phyloP scores from a whole-genome alignment of 1,284 basidiomycete species.

The Trametes versicolor region DNA sequence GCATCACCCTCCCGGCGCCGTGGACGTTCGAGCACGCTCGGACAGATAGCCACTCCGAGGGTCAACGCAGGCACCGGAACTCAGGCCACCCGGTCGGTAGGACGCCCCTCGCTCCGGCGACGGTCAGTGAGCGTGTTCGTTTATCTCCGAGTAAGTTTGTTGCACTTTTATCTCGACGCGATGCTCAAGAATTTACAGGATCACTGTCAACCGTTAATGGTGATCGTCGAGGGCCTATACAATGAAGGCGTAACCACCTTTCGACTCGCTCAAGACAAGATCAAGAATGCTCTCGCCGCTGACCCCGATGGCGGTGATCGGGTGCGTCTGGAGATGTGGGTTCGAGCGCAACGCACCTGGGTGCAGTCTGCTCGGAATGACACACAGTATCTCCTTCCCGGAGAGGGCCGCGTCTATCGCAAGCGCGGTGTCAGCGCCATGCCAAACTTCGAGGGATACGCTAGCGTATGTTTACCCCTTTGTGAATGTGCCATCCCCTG shows the following conservation, averaged over 20 bases:
- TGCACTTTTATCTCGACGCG: not conserved
- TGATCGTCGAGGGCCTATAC: not conserved
- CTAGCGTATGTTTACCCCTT: no score
- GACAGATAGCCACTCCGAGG: not conserved
- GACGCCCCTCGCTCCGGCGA: no score
- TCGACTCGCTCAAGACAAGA: not conserved
- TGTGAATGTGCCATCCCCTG: no score
- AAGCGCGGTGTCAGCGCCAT: not conserved
- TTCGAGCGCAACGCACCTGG: not conserved
- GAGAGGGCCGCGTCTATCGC: not conserved
- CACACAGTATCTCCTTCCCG: not conserved
- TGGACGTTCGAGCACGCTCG: not conserved
- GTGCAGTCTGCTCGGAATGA: not conserved
- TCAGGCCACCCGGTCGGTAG: no score
- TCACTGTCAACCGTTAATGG: not conserved
- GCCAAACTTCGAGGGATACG: no score
- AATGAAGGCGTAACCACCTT: not conserved
- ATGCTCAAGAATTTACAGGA: not conserved
- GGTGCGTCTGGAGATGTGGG: not conserved
- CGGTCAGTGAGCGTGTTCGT: no score
- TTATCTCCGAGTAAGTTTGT: not conserved
- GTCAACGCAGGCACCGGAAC: no score
- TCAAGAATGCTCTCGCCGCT: not conserved
- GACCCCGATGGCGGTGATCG: not conserved
- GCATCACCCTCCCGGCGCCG: not conserved